A percentile compares a stretch with the other conserved stretches of the same genome.
Evolutionary conservation across 768 basidiomycete species (phyloP).

Genomic region (Pisolithus microcarpus): DNA sequence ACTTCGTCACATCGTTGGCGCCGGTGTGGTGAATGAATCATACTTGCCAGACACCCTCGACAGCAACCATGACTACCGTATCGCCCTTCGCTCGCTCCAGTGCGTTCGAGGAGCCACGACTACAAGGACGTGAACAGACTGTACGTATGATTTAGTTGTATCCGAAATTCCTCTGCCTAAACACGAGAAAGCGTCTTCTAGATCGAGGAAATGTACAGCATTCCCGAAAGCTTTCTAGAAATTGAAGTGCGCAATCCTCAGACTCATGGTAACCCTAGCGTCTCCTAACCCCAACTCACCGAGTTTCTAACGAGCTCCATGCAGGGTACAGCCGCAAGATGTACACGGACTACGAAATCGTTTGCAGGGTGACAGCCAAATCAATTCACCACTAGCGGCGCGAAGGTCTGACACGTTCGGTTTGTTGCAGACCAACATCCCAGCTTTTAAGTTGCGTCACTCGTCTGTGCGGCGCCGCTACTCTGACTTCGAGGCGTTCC

Average conservation of each 20-base stretch:
- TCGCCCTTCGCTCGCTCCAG: slow-evolving; percentile 61
- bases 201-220: slow-evolving; percentile 98
- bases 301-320: neutral
- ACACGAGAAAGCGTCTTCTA: slow-evolving; percentile 35
- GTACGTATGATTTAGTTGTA: slow-evolving; percentile 27
- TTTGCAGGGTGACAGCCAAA: slow-evolving; percentile 70
- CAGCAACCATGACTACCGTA: slow-evolving; percentile 25
- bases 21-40: neutral
- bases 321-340: slow-evolving; percentile 94
- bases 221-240: slow-evolving; percentile 94
- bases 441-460: slow-evolving; percentile 95
- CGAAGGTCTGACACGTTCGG: neutral
- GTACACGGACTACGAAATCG: slow-evolving; percentile 99
- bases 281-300: neutral
- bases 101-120: slow-evolving; percentile 47
- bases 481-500: slow-evolving; percentile 93
- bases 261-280: slow-evolving; percentile 66
- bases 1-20: slow-evolving; percentile 16
- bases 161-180: slow-evolving; percentile 18
- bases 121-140: slow-evolving; percentile 49
- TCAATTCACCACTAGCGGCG: neutral
- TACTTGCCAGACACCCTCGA: slow-evolving; percentile 11
- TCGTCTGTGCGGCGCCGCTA: slow-evolving; percentile 84
- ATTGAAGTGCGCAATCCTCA: slow-evolving; percentile 97
- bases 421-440: slow-evolving; percentile 82